Evolutionary conservation across 2,329 filamentous ascomycete species (phyloP).

Genomic region (Beauveria australis): DNA sequence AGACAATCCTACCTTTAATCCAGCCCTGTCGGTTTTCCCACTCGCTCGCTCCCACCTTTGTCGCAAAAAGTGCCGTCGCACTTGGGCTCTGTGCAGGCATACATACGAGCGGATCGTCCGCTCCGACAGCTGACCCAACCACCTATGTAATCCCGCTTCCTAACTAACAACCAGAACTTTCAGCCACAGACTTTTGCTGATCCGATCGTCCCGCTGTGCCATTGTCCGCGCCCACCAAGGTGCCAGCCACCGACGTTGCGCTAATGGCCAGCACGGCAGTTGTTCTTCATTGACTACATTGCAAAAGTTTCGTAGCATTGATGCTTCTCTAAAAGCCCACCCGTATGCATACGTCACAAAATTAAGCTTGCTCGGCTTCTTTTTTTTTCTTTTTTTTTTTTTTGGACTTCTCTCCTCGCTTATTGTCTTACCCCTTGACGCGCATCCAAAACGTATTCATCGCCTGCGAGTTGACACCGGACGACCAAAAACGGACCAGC

Average conservation of each 20-base stretch:
- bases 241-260: background rate
- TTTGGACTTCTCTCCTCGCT: too few relatives aligned
- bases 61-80: background rate
- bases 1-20: background rate
- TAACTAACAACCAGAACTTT: background rate
- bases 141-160: background rate
- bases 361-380: too few relatives aligned
- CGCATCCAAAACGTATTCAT: too few relatives aligned
- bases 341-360: too few relatives aligned
- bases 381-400: too few relatives aligned
- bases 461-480: too few relatives aligned
- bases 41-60: background rate
- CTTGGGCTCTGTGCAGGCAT: background rate
- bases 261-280: too few relatives aligned
- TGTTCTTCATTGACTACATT: too few relatives aligned
- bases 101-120: slow-evolving; percentile 4
- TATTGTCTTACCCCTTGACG: too few relatives aligned
- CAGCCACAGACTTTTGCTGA: slow-evolving; percentile 5
- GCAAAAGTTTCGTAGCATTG: too few relatives aligned
- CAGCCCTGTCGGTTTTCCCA: background rate
- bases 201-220: background rate
- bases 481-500: too few relatives aligned
- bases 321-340: too few relatives aligned
- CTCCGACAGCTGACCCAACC: background rate
- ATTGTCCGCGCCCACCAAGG: background rate